Evolutionary conservation across 331 rosid genomes (phyloP), one percentile per base, ranked within the genome.

Genomic region (Rosa hybrid): DNA sequence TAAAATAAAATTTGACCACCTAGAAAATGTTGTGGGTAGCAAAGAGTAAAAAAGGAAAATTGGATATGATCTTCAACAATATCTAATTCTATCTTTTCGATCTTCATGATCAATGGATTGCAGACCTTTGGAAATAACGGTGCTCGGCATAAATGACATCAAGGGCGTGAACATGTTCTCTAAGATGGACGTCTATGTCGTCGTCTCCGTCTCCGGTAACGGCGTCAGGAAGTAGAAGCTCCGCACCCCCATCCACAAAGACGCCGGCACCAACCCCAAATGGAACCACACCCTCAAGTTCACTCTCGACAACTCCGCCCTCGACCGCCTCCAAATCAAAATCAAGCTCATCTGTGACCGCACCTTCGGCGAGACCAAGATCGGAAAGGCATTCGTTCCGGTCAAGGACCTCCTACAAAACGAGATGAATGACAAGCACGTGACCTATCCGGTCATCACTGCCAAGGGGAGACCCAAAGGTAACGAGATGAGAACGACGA

Each of bases 121-220:
- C 68, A 83, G 84, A 39, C 74, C 74, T 57, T 56, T 89, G n/a
- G 92, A 89, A 8, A 2, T 89, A 48, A 82, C 67, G 0, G 51
- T 89, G 53, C 69, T 68, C 70, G 81, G 79, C 1, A 90, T 89
- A 53, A 68, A 72, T 1, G 90, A 74, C 79, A 54, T 89, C 42
- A 87, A 87, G 85, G 80, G 85, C n/a, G 86, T 89, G 50, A 87
- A 89, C 74, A 53, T 81, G 41, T 23, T 89, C 63, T 83, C 92
- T 48, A 89, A 78, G 84, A 89, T 89, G 92, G 92, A 89, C 62
- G 89, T 89, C 21, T 89, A 85, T 83, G 90, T 86, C 78, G 69
- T 75, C 73, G 88, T 87, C 42, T 63, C 86, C 5, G 72, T 89
- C 86, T 42, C 80, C 81, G 90, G 89, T 21, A 88, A 69, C n/a